Base-by-base conservation (phyloP, 495 filamentous ascomycete genomes). In the Pseudotulostoma volvatum region DNA sequence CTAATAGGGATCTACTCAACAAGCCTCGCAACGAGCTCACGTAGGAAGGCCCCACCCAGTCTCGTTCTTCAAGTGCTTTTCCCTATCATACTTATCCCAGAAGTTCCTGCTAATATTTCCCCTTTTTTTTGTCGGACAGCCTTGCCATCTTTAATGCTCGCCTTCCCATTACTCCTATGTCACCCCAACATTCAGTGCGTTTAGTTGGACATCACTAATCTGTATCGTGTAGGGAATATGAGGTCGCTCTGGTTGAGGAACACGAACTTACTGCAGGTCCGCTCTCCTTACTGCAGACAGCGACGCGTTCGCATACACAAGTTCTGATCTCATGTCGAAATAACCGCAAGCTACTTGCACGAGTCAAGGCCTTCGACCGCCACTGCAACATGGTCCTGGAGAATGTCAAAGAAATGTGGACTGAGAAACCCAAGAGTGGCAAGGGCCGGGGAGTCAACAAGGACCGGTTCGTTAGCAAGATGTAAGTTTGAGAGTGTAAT, bases 361-460 rank as follows among this genome's bases (percentile, higher is more conserved):
- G 80, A 9, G 79, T 87, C 39, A 85, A 85, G 63, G 81, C 81
- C 8, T 87, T 86, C 56, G 87, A 95, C 60, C 75, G 90, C 47
- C 92, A 96, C 65, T 87, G 84, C 67, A 93, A 93, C 63, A 92
- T 93, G 86, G 81, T 94, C n/a, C 63, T 93, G 23, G 86, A 94
- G 72, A 92, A 92, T 48, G 84, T 88, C 25, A 97, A 96, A 69
- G 90, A 97, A 68, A 96, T 97, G 86, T 97, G 90, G 90, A 94
- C 85, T 3, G 90, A 97, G 65, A 85, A 78, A 39, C 87, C 90
- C 25, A 74, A 82, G 45, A 84, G 84, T 18, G 81, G 82, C 64
- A 87, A 85, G 64, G 84, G 88, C 38, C 74, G 79, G 56, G 80
- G 84, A 21, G 81, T 94, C 28, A 96, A 97, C 63, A 95, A 95